These are phyloP conservation scores for Tricholoma hemisulphureum DNA, from an alignment of 768 basidiomycete species.

Conservation along the genomic window DNA sequence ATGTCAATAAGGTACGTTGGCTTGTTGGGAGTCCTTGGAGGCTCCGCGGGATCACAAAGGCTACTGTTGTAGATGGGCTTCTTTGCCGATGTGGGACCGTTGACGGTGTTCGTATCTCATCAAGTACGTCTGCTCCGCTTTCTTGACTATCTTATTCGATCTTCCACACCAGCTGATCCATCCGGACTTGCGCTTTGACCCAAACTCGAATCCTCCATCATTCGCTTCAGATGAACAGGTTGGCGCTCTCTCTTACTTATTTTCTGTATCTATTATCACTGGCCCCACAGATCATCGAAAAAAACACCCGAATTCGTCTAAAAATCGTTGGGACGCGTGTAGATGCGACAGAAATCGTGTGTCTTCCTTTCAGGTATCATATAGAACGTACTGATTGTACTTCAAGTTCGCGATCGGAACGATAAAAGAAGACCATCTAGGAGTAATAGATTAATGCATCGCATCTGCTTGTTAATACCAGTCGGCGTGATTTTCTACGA, in stretches of 20 bases:
- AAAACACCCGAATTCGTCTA: conserved; percentile 86
- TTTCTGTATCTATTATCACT: not conserved
- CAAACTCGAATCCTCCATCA: conserved; percentile 95
- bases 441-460: conserved; percentile 70
- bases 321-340: conserved; percentile 99
- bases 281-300: conserved; percentile 77
- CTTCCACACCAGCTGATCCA: conserved; percentile 72
- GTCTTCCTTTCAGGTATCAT: conserved; percentile 25
- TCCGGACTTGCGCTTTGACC: conserved; percentile 92
- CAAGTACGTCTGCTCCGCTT: conserved; percentile 56
- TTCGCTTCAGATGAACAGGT: conserved; percentile 91
- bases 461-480: not conserved
- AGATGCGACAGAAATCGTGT: conserved; percentile 95
- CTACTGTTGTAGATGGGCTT: conserved; percentile 84
- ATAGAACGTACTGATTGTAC: conserved; percentile 1
- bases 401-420: conserved; percentile 92
- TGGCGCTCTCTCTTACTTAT: conserved; percentile 6
- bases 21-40: not conserved
- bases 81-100: conserved; percentile 93
- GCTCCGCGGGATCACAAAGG: not conserved
- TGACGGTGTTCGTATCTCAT: conserved; percentile 93
- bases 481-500: not conserved
- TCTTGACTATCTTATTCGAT: not conserved
- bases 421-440: conserved; percentile 97
- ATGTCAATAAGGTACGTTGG: conserved; percentile 83